Evolutionary conservation across 306 rosid genomes (phyloP).

Genomic region (Malus orientalis): DNA sequence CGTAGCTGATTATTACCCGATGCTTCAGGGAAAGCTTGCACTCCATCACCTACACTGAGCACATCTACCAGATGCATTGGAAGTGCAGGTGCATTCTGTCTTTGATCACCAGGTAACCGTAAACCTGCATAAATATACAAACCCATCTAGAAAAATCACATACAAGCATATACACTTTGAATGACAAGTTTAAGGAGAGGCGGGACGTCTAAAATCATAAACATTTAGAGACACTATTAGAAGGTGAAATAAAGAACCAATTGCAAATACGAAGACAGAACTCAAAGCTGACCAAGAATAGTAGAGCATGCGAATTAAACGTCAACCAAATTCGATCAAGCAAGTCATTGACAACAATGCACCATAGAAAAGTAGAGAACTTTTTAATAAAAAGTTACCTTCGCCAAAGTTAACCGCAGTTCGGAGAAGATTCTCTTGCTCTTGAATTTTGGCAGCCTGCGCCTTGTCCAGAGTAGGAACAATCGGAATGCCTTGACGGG

Average conservation of each 20-base stretch:
- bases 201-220: neutral
- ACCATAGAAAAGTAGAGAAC: neutral
- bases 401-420: conserved; percentile 81
- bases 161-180: neutral
- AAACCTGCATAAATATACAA: conserved; percentile 44
- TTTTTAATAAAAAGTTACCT: conserved; percentile 19
- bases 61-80: conserved; percentile 84
- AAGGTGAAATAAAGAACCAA: neutral
- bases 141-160: conserved; percentile 10
- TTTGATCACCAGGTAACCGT: conserved; percentile 61
- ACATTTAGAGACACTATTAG: neutral
- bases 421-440: conserved; percentile 81
- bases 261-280: neutral
- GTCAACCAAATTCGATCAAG: neutral
- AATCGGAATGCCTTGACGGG: conserved; percentile 71
- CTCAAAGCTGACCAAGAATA: neutral
- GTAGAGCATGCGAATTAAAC: neutral
- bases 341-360: neutral
- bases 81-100: conserved; percentile 69
- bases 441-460: conserved; percentile 92
- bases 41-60: conserved; percentile 44
- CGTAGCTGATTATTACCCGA: conserved; percentile 37
- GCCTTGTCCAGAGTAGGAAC: conserved; percentile 88
- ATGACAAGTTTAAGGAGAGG: neutral
- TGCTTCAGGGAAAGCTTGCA: conserved; percentile 51